phyloP scores from a whole-genome alignment of 1,139 yeast genomes.

The Tardiomyces depauwii region DNA sequence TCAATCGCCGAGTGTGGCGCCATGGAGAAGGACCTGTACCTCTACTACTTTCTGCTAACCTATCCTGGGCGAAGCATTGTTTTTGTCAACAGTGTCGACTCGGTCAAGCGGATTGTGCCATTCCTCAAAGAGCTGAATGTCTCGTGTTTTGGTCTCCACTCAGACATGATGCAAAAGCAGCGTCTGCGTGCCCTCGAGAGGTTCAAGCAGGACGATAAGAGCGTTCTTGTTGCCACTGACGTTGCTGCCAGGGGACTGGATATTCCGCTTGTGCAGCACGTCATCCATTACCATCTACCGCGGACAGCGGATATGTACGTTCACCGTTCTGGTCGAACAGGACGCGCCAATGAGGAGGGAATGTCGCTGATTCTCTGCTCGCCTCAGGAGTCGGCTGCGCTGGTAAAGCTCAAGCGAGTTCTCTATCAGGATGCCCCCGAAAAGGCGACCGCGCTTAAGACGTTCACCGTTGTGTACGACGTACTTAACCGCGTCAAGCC shows the following conservation, averaged over 20 bases:
- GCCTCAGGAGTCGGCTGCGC: slow-evolving; percentile 87
- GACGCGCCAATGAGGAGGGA: slow-evolving; percentile 91
- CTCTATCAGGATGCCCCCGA: slow-evolving; percentile 26
- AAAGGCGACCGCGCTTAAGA: slow-evolving; percentile 43
- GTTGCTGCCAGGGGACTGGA: slow-evolving; percentile 99
- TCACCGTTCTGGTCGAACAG: slow-evolving; percentile 97
- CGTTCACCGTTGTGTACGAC: slow-evolving; percentile 69
- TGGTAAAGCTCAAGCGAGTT: slow-evolving; percentile 60
- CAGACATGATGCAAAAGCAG: slow-evolving; percentile 92
- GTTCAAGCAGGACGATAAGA: slow-evolving; percentile 32
- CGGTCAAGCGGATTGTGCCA: slow-evolving; percentile 79
- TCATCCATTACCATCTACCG: slow-evolving; percentile 92
- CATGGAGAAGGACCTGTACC: slow-evolving; percentile 76
- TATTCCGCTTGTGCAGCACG: slow-evolving; percentile 84
- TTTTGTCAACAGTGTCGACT: slow-evolving; percentile 88
- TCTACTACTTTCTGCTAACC: slow-evolving; percentile 76
- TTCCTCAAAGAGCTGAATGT: slow-evolving; percentile 58
- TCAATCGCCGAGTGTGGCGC: slow-evolving; percentile 89
- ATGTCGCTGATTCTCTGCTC: slow-evolving; percentile 87
- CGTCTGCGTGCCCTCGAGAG: slow-evolving; percentile 75
- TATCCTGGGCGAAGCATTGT: slow-evolving; percentile 87
- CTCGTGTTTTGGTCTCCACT: slow-evolving; percentile 75
- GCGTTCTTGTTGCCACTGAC: slow-evolving; percentile 86
- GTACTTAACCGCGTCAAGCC: slow-evolving; percentile 59
- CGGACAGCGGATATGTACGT: slow-evolving; percentile 89